phyloP scores from a whole-genome alignment of 164 flowering plant species.

The Litsea cubeba region DNA sequence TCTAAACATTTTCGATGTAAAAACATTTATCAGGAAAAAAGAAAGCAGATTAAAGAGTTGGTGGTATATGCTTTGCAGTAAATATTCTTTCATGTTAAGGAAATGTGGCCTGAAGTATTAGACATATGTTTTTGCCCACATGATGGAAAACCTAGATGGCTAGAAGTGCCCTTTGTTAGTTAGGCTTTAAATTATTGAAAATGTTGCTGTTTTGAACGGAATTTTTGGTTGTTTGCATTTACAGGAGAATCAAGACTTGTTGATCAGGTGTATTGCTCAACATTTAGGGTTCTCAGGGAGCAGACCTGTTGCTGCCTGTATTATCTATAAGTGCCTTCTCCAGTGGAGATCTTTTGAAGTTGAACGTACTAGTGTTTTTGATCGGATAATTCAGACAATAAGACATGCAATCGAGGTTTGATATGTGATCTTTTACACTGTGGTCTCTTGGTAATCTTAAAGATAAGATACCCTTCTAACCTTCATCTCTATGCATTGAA shows the following conservation, averaged over 20 bases:
- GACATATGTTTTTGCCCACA: too few relatives aligned
- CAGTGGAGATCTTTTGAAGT: slow-evolving; percentile 99
- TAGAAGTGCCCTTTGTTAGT: too few relatives aligned
- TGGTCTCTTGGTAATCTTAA: neutral
- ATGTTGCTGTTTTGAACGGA: neutral
- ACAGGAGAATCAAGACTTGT: slow-evolving; percentile 22
- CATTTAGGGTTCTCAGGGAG: slow-evolving; percentile 80
- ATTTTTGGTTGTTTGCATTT: neutral
- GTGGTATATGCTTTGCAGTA: too few relatives aligned
- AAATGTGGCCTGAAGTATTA: too few relatives aligned
- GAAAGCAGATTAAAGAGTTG: too few relatives aligned
- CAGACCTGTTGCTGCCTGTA: slow-evolving; percentile 95
- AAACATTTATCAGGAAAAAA: too few relatives aligned
- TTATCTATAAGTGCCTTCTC: slow-evolving; percentile 91
- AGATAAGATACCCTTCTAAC: neutral
- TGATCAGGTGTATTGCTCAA: slow-evolving; percentile 59
- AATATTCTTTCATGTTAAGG: too few relatives aligned
- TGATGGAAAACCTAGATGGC: too few relatives aligned
- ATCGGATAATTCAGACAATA: slow-evolving; percentile 88
- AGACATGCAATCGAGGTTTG: slow-evolving; percentile 95
- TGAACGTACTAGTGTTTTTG: slow-evolving; percentile 93
- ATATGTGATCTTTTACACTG: slow-evolving; percentile 2
- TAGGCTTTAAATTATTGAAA: too few relatives aligned
- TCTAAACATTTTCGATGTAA: too few relatives aligned
- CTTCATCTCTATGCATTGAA: slow-evolving; percentile 13